Evolutionary conservation across 257 asterid species (phyloP).

Genomic region (Salvia miltiorrhiza): DNA sequence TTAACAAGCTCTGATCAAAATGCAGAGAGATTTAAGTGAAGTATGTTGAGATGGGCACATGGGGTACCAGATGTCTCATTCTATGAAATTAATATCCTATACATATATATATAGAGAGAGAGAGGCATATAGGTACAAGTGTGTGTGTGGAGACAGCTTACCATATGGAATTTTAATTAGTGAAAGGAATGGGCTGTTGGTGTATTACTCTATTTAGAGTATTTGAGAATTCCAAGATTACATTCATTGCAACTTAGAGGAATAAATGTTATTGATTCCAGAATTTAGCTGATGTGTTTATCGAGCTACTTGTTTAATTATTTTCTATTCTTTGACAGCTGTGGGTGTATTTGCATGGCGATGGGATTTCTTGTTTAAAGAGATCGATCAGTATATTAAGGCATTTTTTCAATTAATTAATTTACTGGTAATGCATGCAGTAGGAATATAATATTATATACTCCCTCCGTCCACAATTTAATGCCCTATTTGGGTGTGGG

Average conservation of each 20-base stretch:
- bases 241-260: slow-evolving; percentile 33
- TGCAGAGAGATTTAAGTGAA: slow-evolving; percentile 45
- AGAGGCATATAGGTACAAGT: not conserved
- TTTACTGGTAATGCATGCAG: not conserved
- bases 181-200: slow-evolving; percentile 29
- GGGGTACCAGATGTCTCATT: slow-evolving; percentile 44
- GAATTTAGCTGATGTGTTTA: slow-evolving; percentile 31
- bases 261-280: slow-evolving; percentile 35
- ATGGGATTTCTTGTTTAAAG: slow-evolving; percentile 18
- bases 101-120: not conserved
- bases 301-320: slow-evolving; percentile 9
- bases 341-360: slow-evolving; percentile 32
- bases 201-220: slow-evolving; percentile 38
- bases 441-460: not conserved
- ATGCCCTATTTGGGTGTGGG: too few relatives aligned
- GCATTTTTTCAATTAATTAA: not conserved
- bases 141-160: slow-evolving; percentile 4
- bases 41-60: slow-evolving; percentile 45
- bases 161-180: slow-evolving; percentile 17
- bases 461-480: too few relatives aligned
- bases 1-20: slow-evolving; percentile 38
- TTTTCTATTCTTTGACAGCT: slow-evolving; percentile 25
- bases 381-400: not conserved
- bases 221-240: slow-evolving; percentile 41
- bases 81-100: slow-evolving; percentile 17